Evolutionary conservation across 2,329 filamentous ascomycete species (phyloP), one percentile per base, ranked within the genome.

Genomic region (Trichoderma semiorbis): DNA sequence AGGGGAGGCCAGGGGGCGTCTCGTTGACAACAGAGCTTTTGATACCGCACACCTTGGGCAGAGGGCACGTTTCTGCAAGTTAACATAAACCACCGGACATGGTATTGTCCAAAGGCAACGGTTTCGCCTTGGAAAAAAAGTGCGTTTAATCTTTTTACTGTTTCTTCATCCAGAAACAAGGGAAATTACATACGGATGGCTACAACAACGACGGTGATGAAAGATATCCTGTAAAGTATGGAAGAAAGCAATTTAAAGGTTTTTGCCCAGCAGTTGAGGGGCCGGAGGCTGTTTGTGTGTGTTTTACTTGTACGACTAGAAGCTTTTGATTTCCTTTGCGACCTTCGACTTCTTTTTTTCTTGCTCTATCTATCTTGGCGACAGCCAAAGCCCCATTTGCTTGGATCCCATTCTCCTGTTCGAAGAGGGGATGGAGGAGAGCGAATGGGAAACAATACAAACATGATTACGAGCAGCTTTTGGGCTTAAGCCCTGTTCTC

Each of bases 111-210:
- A 75, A 77, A 76, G 80, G 76, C 73, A 71, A 74, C 73, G 75
- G 78, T 28, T 58, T 67, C 32, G 67, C 57, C 67, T 63, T 63
- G 21, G 47, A 53, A 77, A 78, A 77, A 84, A 84, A 83, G 79
- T 78, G 53, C 61, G 61, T 70, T 70, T 63, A 57, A 69, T 62
- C 34, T 72, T 36, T 67, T 68, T 55, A 75, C 78, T 81, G 78
- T 80, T 80, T 82, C 79, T 82, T 83, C 80, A 79, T 80, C 79
- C 79, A 80, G 79, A 81, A 79, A 77, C 67, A 75, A 74, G 79
- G 73, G 47, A 50, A 63, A 30, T 47, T 69, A 60, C 55, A 69
- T 50, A 72, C 43, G 70, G 70, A 72, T 70, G 70, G 63, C 47
- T 58, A 71, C 50, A 58, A 71, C 32, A 66, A 71, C 32, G 61